Base-by-base conservation (phyloP, 2,329 filamentous ascomycete genomes). In the Ceratocystis albifundus region DNA sequence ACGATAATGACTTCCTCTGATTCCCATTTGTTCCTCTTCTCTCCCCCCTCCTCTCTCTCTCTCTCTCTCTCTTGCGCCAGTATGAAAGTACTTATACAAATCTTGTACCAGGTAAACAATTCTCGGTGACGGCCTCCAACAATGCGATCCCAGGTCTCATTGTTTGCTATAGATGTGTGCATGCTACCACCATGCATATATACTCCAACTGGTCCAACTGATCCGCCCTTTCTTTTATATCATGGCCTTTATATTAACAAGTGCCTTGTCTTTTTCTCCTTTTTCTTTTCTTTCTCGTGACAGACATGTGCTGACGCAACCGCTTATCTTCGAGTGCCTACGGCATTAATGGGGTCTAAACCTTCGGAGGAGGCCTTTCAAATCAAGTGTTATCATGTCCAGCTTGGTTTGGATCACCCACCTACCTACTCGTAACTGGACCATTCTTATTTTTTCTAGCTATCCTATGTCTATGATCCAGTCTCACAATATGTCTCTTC, bases 401-500 rank as follows among this genome's bases (percentile, higher is more conserved):
- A 25, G 20, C n/a, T 7, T 50, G 20, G 48, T 3, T 10, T 53
- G 7, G 20, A 53, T 25, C 20, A 41, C 36, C 4, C 2, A 25
- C 20, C 20, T 53, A 3, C 20, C 48, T 53, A 8, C 4, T 25
- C 48, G 17, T n/a, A 7, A 17, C 53, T 22, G 2, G 6, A n/a
- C 17, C 28, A 17, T 4, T 17, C 53, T 57, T 22, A 30, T 30
- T 22, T 57, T 2, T 17, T 57, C 53, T 55, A 25, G 7, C 25
- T 25, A 25, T 2, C 5, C 15, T 22, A 15, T 55, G 22, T 57
- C 28, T 59, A 25, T 32, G 28, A 32, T 59, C 53, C n/a, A 10
- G 53, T 59, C 53, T 59, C 53, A 59, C 28, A 59, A n/a, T n/a
- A 8, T 36, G 53, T 59, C 25, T 59, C 28, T n/a, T 17, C 53